A percentile compares a stretch with the other conserved stretches of the same genome.
phyloP scores from a whole-genome alignment of 352 stramenopile genomes.

The Poterioochromonas sp. region DNA sequence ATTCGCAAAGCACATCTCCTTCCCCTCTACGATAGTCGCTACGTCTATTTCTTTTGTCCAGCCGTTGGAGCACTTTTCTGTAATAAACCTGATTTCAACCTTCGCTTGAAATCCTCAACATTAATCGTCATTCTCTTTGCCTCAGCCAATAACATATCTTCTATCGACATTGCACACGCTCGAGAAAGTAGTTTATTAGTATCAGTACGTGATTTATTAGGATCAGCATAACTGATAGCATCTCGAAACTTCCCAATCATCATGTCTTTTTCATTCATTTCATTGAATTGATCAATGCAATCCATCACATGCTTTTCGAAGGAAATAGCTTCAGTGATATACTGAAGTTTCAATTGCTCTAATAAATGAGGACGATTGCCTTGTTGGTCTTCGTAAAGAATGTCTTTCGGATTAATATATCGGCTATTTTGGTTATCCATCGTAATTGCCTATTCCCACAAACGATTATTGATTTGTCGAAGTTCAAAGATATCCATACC shows the following conservation, averaged over 20 bases:
- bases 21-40: no score
- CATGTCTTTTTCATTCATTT: conserved; percentile 3
- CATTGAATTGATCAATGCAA: conserved; percentile 2
- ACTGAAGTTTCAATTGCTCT: conserved; percentile 2
- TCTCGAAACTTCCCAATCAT: conserved; percentile 1
- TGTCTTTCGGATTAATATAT: not conserved
- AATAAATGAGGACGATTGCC: conserved; percentile 9
- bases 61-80: conserved; percentile 2
- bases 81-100: not conserved
- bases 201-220: not conserved
- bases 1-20: no score
- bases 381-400: not conserved
- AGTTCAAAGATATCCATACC: not conserved
- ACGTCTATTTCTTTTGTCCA: conserved; percentile 1
- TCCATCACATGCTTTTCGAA: conserved; percentile 29
- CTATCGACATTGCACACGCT: not conserved
- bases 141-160: conserved; percentile 16
- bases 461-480: not conserved
- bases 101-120: conserved; percentile 3
- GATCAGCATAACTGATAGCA: conserved; percentile 7
- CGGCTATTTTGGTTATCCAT: not conserved
- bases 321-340: not conserved
- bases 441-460: not conserved
- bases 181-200: not conserved
- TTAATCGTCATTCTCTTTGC: not conserved